Conservation (phyloP, 768 basidiomycete genomes). For the Panellus pusillus region DNA sequence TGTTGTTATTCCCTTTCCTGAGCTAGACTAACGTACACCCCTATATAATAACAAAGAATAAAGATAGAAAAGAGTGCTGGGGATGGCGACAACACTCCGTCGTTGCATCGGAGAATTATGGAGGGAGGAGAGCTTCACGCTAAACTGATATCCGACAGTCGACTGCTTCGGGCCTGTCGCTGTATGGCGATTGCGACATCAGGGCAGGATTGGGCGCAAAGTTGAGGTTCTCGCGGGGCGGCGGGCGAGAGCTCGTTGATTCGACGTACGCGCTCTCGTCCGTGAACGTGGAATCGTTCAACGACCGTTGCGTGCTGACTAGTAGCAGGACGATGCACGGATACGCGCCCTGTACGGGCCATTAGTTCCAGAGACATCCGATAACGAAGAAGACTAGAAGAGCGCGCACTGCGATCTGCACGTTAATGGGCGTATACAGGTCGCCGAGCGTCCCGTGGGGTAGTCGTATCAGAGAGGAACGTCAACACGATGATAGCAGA, state of each 20-base stretch:
- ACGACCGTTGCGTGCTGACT: conserved; percentile 14
- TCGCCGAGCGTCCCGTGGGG: conserved; percentile 1
- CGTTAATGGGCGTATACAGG: conserved; percentile 2
- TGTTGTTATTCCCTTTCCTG: no score
- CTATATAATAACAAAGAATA: neutral
- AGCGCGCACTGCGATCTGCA: conserved; percentile 4
- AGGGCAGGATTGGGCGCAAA: conserved; percentile 8
- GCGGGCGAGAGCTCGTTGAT: neutral
- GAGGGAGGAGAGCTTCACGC: no score
- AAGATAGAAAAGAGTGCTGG: no score
- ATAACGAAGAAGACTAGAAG: neutral
- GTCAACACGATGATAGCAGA: neutral
- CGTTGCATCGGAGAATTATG: no score
- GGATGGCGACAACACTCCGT: neutral
- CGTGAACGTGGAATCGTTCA: conserved; percentile 11
- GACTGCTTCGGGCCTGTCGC: no score
- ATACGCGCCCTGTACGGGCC: conserved; percentile 10
- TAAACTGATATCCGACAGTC: no score
- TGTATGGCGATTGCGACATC: neutral
- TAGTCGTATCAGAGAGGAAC: neutral
- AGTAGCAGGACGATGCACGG: conserved; percentile 16
- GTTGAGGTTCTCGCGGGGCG: neutral
- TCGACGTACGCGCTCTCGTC: neutral
- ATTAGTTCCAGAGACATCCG: neutral
- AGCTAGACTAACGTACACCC: no score